phyloP scores from a whole-genome alignment of 1,284 basidiomycete species.

The Ganoderma lingzhi region DNA sequence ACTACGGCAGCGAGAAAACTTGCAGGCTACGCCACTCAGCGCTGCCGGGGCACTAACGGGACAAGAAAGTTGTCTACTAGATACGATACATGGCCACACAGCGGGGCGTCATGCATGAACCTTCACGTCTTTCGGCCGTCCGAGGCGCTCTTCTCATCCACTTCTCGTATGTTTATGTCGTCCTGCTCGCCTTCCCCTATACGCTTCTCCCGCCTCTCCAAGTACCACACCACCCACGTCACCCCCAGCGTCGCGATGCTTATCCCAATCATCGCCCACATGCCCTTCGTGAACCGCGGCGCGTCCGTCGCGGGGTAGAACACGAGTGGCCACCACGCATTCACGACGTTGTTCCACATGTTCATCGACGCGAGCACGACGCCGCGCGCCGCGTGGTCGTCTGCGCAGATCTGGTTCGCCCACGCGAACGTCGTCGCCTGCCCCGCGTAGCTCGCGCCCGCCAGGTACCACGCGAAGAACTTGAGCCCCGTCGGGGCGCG shows the following conservation, averaged over 20 bases:
- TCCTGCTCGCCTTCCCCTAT: constrained; percentile 4
- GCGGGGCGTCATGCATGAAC: background rate
- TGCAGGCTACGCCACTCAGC: background rate
- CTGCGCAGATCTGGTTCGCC: constrained; percentile 76
- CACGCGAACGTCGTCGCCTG: constrained; percentile 79
- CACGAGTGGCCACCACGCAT: constrained; percentile 76
- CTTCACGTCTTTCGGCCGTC: background rate
- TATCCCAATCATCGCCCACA: constrained; percentile 72
- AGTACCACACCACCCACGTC: constrained; percentile 64
- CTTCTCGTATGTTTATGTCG: constrained; percentile 9
- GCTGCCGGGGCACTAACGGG: background rate
- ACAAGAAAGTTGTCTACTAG: background rate
- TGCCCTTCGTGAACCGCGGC: constrained; percentile 67
- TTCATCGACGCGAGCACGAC: constrained; percentile 78
- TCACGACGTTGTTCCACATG: constrained; percentile 77
- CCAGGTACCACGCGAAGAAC: constrained; percentile 74
- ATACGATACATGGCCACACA: background rate
- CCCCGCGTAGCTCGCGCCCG: constrained; percentile 70
- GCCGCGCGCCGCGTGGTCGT: constrained; percentile 71
- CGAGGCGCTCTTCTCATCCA: background rate
- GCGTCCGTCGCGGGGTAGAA: constrained; percentile 75
- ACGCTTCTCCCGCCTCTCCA: constrained; percentile 56
- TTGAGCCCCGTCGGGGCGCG: constrained; percentile 62
- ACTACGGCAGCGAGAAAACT: background rate
- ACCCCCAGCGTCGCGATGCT: constrained; percentile 61